Base-by-base conservation (phyloP, 441 rosid genomes). In the Syzygium malaccense region DNA sequence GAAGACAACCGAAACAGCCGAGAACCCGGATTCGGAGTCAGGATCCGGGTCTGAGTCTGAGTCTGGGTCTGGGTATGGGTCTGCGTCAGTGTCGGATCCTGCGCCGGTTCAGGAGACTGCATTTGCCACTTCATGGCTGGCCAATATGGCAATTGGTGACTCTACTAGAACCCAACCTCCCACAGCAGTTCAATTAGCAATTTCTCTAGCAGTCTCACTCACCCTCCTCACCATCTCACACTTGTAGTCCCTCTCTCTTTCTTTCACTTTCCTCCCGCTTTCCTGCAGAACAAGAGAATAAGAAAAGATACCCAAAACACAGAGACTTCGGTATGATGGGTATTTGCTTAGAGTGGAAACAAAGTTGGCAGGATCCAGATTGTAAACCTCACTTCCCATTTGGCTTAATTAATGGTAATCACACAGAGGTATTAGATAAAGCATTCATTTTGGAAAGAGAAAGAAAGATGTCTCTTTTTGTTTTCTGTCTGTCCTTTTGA, bases 91-190 rank as follows among this genome's bases (percentile, higher is more conserved):
- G 48, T 41, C 85, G 26, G 75, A 58, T 62, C 53, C 89, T 37
- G 62, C 25, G 1, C 75, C 86, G 9, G 51, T 87, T 83, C 89
- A 87, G 85, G 89, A 56, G 26, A 45, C 60, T 60, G 89, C 89
- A 87, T 87, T 54, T 57, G 86, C 89, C 55, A 30, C 78, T 45
- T 87, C 86, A 25, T 80, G 89, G 86, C 68, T 79, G 68, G 89
- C 89, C 86, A 20, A n/a, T 45, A 15, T 87, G 86, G 89, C 89
- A 26, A 57, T 49, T 1, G 96, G 95, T 85, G 93, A 92, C 87
- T 93, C 95, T 14, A 87, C 92, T 57, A 90, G 87, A 88, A 87
- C 55, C 75, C 90, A 64, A 2, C 90, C 91, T 55, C 80, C 87
- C 87, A 86, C 86, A 9, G 28, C 88, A 48, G 51, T 78, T 55